Conservation (phyloP, 495 filamentous ascomycete genomes). For the Penicillium cinerascens region DNA sequence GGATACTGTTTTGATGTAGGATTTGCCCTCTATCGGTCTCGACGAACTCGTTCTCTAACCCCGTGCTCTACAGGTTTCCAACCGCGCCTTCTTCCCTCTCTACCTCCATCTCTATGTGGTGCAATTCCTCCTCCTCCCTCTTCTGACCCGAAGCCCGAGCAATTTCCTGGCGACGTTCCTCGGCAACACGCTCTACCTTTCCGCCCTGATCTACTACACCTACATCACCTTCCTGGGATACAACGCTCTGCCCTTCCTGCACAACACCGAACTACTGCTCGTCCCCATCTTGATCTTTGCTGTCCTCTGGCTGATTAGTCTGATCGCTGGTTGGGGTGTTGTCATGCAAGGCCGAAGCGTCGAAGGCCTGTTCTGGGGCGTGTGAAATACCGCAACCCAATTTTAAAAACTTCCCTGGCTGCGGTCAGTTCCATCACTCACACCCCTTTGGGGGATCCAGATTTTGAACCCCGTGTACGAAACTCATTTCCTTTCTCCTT, state of each 20-base stretch:
- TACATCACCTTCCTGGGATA: slow-evolving; percentile 74
- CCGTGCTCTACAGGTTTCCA: slow-evolving; percentile 52
- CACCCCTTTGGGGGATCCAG: neutral
- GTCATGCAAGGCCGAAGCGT: slow-evolving; percentile 43
- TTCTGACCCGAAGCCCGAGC: slow-evolving; percentile 44
- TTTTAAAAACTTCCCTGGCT: neutral
- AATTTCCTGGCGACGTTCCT: slow-evolving; percentile 61
- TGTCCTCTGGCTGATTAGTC: slow-evolving; percentile 60
- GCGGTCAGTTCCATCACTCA: neutral
- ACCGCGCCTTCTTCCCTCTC: slow-evolving; percentile 70
- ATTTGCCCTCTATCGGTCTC: neutral
- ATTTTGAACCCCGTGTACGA: slow-evolving; percentile 16
- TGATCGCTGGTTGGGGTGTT: slow-evolving; percentile 49
- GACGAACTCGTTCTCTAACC: neutral
- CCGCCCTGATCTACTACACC: slow-evolving; percentile 67
- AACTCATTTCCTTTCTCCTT: slow-evolving; percentile 6
- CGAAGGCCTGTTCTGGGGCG: slow-evolving; percentile 45
- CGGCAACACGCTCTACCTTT: slow-evolving; percentile 67
- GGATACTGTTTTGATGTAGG: slow-evolving; percentile 76
- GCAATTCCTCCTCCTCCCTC: slow-evolving; percentile 67
- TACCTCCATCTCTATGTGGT: slow-evolving; percentile 71
- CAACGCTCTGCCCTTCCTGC: slow-evolving; percentile 69
- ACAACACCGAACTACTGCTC: slow-evolving; percentile 69
- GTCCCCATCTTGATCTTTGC: slow-evolving; percentile 58
- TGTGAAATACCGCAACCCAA: slow-evolving; percentile 24